Conservation (phyloP, 768 basidiomycete genomes). For the Suillus hirtellus region DNA sequence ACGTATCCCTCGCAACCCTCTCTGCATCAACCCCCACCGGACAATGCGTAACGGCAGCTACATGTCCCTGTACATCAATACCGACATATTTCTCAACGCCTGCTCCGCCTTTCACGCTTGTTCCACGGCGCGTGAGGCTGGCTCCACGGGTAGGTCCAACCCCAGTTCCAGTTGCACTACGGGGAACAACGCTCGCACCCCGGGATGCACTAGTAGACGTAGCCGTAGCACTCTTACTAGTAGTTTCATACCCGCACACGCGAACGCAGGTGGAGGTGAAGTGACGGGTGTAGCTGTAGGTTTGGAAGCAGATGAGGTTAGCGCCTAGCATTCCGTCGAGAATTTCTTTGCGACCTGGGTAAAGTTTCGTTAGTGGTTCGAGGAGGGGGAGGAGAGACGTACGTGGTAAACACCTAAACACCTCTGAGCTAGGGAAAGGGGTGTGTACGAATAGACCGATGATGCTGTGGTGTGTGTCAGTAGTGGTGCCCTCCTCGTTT, state of each 20-base stretch:
- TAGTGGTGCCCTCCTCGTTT: not conserved
- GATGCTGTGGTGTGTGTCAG: constrained; percentile 34
- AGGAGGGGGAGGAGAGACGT: constrained; percentile 31
- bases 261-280: constrained; percentile 94
- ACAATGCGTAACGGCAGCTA: constrained; percentile 82
- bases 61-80: constrained; percentile 87
- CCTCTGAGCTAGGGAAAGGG: constrained; percentile 95
- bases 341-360: constrained; percentile 82
- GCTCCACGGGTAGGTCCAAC: constrained; percentile 1
- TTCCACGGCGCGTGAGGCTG: constrained; percentile 14
- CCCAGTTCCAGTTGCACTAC: not conserved
- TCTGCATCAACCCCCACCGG: constrained; percentile 96
- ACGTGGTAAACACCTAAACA: constrained; percentile 93
- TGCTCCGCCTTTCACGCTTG: not conserved
- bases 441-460: constrained; percentile 97
- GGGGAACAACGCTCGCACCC: constrained; percentile 11
- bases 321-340: constrained; percentile 98
- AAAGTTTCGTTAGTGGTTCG: not conserved
- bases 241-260: constrained; percentile 93
- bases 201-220: constrained; percentile 2
- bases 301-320: constrained; percentile 96
- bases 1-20: constrained; percentile 81
- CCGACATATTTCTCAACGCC: constrained; percentile 28
- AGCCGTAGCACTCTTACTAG: constrained; percentile 25
- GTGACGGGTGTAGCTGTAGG: constrained; percentile 93